Base-by-base conservation (phyloP, 2,329 filamentous ascomycete species). In the Sphaerulina musiva region DNA sequence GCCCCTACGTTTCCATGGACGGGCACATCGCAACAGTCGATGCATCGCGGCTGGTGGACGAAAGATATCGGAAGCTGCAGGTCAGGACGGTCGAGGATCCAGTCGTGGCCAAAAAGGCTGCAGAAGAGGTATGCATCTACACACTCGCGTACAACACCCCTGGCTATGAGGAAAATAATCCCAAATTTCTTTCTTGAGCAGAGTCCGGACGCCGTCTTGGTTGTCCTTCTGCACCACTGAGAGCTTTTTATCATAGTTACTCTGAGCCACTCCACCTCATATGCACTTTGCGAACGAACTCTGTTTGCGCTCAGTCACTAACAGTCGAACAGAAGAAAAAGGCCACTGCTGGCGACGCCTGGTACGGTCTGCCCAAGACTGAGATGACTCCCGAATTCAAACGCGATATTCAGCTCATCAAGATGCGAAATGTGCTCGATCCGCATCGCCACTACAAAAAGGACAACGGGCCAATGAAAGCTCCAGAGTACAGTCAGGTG, bases 401-500 rank as follows among this genome's bases (percentile, higher is more conserved):
- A 72, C 81, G 89, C 62, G 92, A 98, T 68, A 77, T 96, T 48
- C 90, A 96, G 71, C 77, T 97, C 9, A 76, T 98, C 55, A 85
- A 89, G 61, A 92, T 96, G 86, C 84, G 93, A 70, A 85, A 84
- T 53, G 85, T 95, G 17, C 78, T 97, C 20, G 92, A 97, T 62
- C 85, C 90, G 0, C 92, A 97, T 69, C 80, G 87, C 47, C 87
- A 92, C 66, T 95, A 95, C 77, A 95, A 92, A 70, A 97, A 96
- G 71, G 85, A 92, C 48, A 80, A 75, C 48, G 79, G 82, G 52
- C 90, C 86, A 68, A 78, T 80, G 55, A 76, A 82, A 57, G 73
- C 86, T 1, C 93, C 93, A 1, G 83, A 89, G 57, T 97, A 87
- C 68, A 95, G 87, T 17, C 89, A 95, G 65, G 82, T 95, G 29